Evolutionary conservation across 768 basidiomycete genomes (phyloP).

Genomic region (Suillus placidus): DNA sequence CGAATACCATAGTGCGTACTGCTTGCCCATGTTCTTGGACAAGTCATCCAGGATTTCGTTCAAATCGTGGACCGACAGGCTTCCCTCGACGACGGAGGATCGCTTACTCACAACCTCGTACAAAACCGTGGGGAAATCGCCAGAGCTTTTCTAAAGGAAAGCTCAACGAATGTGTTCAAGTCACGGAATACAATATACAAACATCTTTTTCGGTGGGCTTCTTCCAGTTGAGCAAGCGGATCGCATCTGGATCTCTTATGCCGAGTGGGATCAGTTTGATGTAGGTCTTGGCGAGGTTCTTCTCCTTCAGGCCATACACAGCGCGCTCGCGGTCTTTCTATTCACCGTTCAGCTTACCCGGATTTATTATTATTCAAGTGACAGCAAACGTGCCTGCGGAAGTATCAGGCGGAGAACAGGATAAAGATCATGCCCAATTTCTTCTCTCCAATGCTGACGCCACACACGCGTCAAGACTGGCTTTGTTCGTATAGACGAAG

Average conservation of each 20-base stretch:
- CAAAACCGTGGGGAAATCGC: constrained; percentile 87
- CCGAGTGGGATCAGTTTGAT: constrained; percentile 88
- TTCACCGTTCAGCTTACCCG: constrained; percentile 9
- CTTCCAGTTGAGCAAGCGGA: constrained; percentile 89
- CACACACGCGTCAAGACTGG: constrained; percentile 20
- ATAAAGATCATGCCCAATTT: constrained; percentile 87
- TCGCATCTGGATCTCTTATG: constrained; percentile 76
- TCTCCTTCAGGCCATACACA: constrained; percentile 94
- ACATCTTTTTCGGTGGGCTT: constrained; percentile 72
- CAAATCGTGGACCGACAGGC: constrained; percentile 78
- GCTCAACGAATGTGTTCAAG: constrained; percentile 2
- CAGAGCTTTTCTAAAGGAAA: constrained; percentile 60
- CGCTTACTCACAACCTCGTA: constrained; percentile 86
- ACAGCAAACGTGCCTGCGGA: constrained; percentile 67
- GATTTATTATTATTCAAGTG: neutral
- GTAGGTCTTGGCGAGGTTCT: constrained; percentile 89
- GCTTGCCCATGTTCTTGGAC: constrained; percentile 69
- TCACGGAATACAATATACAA: constrained; percentile 26
- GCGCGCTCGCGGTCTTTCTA: constrained; percentile 94
- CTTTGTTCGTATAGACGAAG: neutral
- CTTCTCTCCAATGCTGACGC: constrained; percentile 77
- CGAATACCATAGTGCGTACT: constrained; percentile 45
- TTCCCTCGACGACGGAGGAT: constrained; percentile 76
- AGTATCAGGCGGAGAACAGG: constrained; percentile 87
- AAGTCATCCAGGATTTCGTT: constrained; percentile 83